Conservation (phyloP, 805 yeast species). For the Sugiyamaella valdiviana region DNA sequence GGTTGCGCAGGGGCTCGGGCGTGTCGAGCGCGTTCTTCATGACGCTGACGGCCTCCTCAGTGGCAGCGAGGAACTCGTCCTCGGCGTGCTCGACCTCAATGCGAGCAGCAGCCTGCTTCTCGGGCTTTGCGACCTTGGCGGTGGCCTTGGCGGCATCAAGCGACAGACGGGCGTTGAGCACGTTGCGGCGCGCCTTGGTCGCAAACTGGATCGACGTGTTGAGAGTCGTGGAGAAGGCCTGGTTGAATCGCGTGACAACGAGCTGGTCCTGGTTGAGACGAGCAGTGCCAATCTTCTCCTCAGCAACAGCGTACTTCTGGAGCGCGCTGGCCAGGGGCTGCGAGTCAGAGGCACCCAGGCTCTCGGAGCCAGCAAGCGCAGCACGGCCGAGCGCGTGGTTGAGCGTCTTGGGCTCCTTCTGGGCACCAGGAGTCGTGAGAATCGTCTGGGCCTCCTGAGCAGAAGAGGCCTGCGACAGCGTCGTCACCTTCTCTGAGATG, state of each 20-base stretch:
- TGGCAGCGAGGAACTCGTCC: slow-evolving; percentile 84
- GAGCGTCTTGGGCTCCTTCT: slow-evolving; percentile 63
- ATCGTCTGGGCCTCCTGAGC: slow-evolving; percentile 83
- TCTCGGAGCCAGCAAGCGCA: slow-evolving; percentile 46
- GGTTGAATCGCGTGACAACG: slow-evolving; percentile 63
- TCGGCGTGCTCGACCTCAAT: slow-evolving; percentile 77
- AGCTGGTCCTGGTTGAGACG: slow-evolving; percentile 76
- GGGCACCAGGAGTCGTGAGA: slow-evolving; percentile 46
- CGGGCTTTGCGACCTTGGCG: slow-evolving; percentile 47
- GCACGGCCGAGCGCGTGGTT: slow-evolving; percentile 79
- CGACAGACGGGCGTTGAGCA: slow-evolving; percentile 68
- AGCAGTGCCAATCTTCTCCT: slow-evolving; percentile 73
- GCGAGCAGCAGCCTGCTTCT: slow-evolving; percentile 66
- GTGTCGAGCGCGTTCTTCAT: slow-evolving; percentile 75
- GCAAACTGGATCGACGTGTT: slow-evolving; percentile 57
- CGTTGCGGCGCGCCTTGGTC: slow-evolving; percentile 61
- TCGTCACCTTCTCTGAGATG: slow-evolving; percentile 56
- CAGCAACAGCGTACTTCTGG: slow-evolving; percentile 59
- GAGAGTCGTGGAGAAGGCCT: slow-evolving; percentile 56
- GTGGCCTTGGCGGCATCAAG: slow-evolving; percentile 72
- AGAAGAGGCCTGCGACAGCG: slow-evolving; percentile 62
- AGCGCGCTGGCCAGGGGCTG: slow-evolving; percentile 54
- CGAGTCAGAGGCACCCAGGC: slow-evolving; percentile 35
- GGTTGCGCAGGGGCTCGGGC: slow-evolving; percentile 60
- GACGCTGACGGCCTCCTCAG: slow-evolving; percentile 77